Evolutionary conservation across 495 filamentous ascomycete species (phyloP).

Genomic region (Lophium mytilinum): DNA sequence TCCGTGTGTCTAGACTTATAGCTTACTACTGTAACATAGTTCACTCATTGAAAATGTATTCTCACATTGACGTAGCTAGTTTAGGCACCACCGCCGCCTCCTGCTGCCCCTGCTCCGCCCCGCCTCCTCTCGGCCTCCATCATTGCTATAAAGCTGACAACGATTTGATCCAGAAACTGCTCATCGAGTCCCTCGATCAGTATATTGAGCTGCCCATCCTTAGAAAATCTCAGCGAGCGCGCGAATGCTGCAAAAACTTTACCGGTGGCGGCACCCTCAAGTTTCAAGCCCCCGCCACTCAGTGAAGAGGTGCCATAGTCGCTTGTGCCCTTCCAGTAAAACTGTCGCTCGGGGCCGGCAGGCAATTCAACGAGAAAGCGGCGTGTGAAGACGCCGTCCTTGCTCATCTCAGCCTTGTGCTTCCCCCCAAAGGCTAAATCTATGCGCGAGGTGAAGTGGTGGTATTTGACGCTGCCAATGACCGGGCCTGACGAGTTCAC

Average conservation of each 20-base stretch:
- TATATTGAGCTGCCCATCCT: background rate
- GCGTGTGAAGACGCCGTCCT: background rate
- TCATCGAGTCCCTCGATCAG: background rate
- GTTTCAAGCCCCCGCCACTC: background rate
- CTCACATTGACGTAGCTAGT: no score
- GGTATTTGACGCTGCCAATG: background rate
- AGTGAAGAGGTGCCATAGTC: background rate
- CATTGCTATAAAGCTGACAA: background rate
- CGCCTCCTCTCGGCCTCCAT: background rate
- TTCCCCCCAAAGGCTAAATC: background rate
- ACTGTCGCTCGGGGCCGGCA: background rate
- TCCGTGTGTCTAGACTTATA: no score
- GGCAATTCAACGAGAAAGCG: background rate
- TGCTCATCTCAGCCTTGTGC: background rate
- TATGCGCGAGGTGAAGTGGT: background rate
- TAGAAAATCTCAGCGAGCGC: background rate
- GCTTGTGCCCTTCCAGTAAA: background rate
- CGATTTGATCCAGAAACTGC: background rate
- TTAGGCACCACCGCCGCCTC: background rate
- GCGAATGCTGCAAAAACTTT: background rate
- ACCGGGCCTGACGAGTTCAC: background rate
- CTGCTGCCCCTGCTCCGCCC: background rate
- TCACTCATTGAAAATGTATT: no score
- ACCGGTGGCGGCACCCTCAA: background rate
- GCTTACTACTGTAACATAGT: no score